Evolutionary conservation across 768 basidiomycete genomes (phyloP), one percentile per base, ranked within the genome.

Genomic region (Lanmaoa pseudosensibilis): DNA sequence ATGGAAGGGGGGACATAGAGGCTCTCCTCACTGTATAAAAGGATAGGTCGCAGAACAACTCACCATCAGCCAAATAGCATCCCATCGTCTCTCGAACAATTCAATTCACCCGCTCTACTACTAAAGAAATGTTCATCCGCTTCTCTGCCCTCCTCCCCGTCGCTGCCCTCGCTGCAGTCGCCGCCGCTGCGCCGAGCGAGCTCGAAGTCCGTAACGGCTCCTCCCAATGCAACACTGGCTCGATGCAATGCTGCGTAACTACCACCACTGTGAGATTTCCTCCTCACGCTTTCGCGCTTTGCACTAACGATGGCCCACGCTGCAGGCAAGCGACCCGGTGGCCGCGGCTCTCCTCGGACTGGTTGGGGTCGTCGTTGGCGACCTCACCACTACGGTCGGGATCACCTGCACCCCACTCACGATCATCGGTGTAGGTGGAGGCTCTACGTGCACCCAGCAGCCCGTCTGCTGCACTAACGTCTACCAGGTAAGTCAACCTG

Each of bases 391-490:
- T 27, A 44, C 49, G 4, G 37, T 62, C 10, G 64, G 57, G 27
- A 7, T 50, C 5, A 8, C 8, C 8, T 65, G 64, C 37, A 7
- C 11, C 27, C 43, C 60, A 0, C 34, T 53, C 44, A 52, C 48
- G 2, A 23, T 2, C 1, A 3, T 46, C 2, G 51, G 54, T 30
- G 53, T 49, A 15, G 50, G 37, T 12, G 57, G 46, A 15, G n/a
- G 27, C 27, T 30, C 43, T 1, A 1, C 12, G 1, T 65, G 65
- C 50, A 37, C 25, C 13, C 34, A 43, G 19, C 36, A 60, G 23
- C 43, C 64, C 0, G 58, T 65, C 32, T 65, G 64, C 37, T 66
- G 65, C 56, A 46, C 39, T 15, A 44, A 62, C 5, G n/a, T 3
- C 5, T 57, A 49, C 3, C 27, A 30, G 7, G 64, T 65, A 18